Percentiles rank a stretch among this genome's conserved stretches.
Conservation (phyloP, 208 protist genomes). For the Crithidia thermophila region DNA sequence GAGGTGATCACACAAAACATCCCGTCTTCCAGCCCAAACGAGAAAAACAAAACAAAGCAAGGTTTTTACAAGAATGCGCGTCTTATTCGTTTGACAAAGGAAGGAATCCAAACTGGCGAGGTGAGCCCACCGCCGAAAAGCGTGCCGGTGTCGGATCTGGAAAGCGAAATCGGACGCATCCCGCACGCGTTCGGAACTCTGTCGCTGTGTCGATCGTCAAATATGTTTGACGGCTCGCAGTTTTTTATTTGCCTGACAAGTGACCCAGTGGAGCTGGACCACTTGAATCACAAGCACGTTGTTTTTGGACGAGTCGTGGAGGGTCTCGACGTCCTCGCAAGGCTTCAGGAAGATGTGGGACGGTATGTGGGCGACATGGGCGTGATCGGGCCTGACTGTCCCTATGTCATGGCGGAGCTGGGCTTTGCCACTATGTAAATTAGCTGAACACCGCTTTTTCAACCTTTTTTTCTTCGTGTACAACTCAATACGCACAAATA, state of each 20-base stretch:
- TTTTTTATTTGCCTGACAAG: conserved; percentile 87
- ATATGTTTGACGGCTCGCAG: conserved; percentile 60
- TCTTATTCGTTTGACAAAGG: conserved; percentile 63
- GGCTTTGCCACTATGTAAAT: conserved; percentile 26
- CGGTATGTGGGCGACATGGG: conserved; percentile 57
- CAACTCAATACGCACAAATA: no score
- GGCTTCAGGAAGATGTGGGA: conserved; percentile 39
- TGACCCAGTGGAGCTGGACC: conserved; percentile 60
- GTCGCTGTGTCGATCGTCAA: conserved; percentile 66
- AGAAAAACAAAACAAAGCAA: conserved; percentile 62
- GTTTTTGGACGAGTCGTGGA: conserved; percentile 75
- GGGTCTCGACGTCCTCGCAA: conserved; percentile 47
- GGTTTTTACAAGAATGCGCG: conserved; percentile 56
- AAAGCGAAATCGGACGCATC: conserved; percentile 62
- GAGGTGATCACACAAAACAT: conserved; percentile 72
- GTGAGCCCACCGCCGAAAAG: conserved; percentile 36
- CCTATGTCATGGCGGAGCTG: conserved; percentile 25
- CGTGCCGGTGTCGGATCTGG: conserved; percentile 53
- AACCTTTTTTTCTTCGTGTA: not conserved
- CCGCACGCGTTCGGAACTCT: conserved; percentile 57
- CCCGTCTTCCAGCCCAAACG: conserved; percentile 31
- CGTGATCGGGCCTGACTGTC: conserved; percentile 37
- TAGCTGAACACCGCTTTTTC: not conserved
- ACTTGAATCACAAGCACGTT: conserved; percentile 70
- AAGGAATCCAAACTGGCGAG: conserved; percentile 80